Percentiles rank a stretch among this genome's conserved stretches.
phyloP scores from a whole-genome alignment of 345 rosid genomes.

The Moringa oleifera region DNA sequence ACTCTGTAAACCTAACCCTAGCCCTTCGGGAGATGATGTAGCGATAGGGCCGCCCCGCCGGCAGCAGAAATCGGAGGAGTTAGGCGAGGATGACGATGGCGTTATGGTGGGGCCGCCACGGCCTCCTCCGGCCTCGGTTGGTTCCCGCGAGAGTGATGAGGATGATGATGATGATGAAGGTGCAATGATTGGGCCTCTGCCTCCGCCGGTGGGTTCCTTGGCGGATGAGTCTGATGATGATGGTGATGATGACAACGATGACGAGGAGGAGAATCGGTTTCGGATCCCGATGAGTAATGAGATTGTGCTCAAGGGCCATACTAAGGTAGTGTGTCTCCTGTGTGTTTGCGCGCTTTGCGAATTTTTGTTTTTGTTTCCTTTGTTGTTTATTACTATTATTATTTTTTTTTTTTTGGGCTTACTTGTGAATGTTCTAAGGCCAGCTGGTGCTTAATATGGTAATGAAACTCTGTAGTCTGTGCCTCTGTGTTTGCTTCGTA shows the following conservation, averaged over 20 bases:
- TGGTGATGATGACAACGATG: constrained; percentile 30
- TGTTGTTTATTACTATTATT: no score
- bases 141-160: constrained; percentile 16
- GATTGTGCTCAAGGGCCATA: constrained; percentile 85
- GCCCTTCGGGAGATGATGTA: constrained; percentile 7
- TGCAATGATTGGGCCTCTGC: constrained; percentile 54
- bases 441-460: no score
- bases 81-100: constrained; percentile 20
- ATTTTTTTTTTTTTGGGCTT: no score
- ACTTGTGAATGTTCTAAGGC: no score
- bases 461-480: background rate
- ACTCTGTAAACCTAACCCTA: constrained; percentile 42
- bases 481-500: background rate
- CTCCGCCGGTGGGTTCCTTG: constrained; percentile 22
- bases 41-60: constrained; percentile 33
- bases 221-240: constrained; percentile 46
- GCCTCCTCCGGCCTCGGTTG: constrained; percentile 27
- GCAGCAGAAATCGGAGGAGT: constrained; percentile 11
- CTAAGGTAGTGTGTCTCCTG: constrained; percentile 44
- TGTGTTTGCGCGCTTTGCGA: background rate
- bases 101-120: constrained; percentile 58
- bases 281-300: constrained; percentile 75
- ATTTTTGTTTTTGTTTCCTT: no score
- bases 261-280: constrained; percentile 50
- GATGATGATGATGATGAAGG: constrained; percentile 31